A percentile compares a stretch with the other conserved stretches of the same genome.
Evolutionary conservation across 1,284 basidiomycete genomes (phyloP).

Genomic region (Polyporus tsugae): DNA sequence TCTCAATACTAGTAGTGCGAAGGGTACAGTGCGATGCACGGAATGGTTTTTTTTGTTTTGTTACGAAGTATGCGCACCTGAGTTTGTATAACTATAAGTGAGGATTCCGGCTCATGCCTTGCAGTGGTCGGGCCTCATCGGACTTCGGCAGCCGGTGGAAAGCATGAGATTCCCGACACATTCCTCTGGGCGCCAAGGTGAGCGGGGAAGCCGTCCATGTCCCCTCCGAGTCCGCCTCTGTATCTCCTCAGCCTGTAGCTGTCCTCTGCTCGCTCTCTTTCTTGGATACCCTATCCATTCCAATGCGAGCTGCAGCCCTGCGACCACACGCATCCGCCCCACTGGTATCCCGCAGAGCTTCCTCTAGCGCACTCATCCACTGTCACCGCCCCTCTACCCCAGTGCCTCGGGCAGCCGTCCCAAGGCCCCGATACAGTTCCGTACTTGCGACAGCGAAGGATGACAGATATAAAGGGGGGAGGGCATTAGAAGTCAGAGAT

Average conservation of each 20-base stretch:
- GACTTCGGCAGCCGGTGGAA: background rate
- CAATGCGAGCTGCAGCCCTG: conserved; percentile 28
- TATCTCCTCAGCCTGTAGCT: conserved; percentile 3
- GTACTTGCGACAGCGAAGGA: conserved; percentile 27
- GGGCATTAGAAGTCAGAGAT: conserved; percentile 17
- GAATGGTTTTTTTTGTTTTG: too few relatives aligned
- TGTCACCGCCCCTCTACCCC: conserved; percentile 22
- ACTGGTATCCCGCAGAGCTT: conserved; percentile 17
- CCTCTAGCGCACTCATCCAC: conserved; percentile 12
- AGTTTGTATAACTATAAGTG: too few relatives aligned
- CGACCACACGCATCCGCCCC: conserved; percentile 20
- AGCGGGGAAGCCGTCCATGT: background rate
- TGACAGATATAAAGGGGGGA: conserved; percentile 6
- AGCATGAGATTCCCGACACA: conserved; percentile 25
- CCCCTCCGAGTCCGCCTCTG: background rate
- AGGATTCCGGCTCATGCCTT: background rate
- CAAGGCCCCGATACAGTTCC: conserved; percentile 30
- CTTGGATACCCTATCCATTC: background rate
- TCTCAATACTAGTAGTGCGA: background rate
- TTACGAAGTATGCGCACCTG: too few relatives aligned
- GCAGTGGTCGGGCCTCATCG: conserved; percentile 7
- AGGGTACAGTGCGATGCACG: background rate
- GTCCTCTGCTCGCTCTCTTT: background rate
- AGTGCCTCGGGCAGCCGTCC: conserved; percentile 20
- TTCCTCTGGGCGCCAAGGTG: conserved; percentile 30